Base-by-base conservation (phyloP, 2,329 filamentous ascomycete genomes). In the Alternaria ethzedia region DNA sequence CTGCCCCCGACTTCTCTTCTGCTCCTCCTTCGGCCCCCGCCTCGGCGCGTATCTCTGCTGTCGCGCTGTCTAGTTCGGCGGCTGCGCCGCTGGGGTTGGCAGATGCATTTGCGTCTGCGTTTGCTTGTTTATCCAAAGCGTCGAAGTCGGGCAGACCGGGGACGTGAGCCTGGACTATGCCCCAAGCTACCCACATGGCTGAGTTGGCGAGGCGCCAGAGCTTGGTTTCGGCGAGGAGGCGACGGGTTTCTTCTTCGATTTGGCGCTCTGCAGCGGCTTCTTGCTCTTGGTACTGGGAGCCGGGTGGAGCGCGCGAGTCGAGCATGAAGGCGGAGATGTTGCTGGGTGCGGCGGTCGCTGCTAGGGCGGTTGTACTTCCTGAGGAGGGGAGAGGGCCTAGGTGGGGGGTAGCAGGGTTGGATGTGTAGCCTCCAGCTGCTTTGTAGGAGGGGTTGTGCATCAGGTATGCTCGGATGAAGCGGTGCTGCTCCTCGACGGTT, bases 171-270 rank as follows among this genome's bases (percentile, higher is more conserved):
- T 99, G 96, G 55, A 99, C 91, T 65, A 98, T 93, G 23, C 96
- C 96, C 96, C 96, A 99, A 1, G 94, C 92, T 23, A 96, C 88
- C 96, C 96, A 99, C 81, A 92, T 89, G 2, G 93, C 93, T 36
- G 91, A 94, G 81, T 96, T 97, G 43, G 93, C 92, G 0, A 92
- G 84, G 4, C 96, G 89, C 96, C 96, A 99, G 49, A 97, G 84
- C 15, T 89, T 85, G 3, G 93, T 90, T 81, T 98, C 94, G 44
- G 90, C 87, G 75, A 96, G 83, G 26, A 99, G 84, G 55, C 88
- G 86, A 52, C 88, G 84, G 6, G 96, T 86, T 71, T 91, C 88
- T 41, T 84, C 81, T 57, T 97, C 93, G 6, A 87, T 84, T 21
- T 87, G 83, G 8, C 84, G 84, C 49, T 83, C 85, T 1, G 61